phyloP scores from a whole-genome alignment of 768 basidiomycete genomes.

The Grammothele lineata region DNA sequence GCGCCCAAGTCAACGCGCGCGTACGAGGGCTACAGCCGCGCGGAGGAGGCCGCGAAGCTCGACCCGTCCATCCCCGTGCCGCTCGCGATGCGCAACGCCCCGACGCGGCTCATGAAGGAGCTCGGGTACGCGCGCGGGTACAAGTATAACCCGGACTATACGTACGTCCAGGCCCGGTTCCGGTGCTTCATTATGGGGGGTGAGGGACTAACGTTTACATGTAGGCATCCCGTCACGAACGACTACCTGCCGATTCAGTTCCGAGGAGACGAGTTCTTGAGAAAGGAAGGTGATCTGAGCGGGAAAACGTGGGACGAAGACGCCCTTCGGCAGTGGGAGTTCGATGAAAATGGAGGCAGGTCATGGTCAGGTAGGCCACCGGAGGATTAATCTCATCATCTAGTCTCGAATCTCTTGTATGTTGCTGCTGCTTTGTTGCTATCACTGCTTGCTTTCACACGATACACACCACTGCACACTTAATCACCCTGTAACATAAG shows the following conservation, averaged over 20 bases:
- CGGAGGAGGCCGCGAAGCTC: conserved; percentile 55
- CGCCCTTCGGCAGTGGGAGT: conserved; percentile 42
- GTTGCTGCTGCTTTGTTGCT: too few relatives aligned
- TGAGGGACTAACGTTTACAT: too few relatives aligned
- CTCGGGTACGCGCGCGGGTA: conserved; percentile 49
- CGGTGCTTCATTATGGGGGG: too few relatives aligned
- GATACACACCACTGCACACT: too few relatives aligned
- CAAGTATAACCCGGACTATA: conserved; percentile 44
- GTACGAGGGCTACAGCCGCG: conserved; percentile 73
- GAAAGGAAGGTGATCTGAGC: conserved; percentile 31
- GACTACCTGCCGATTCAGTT: conserved; percentile 46
- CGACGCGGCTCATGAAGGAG: conserved; percentile 54
- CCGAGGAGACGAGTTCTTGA: conserved; percentile 33
- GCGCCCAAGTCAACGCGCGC: conserved; percentile 78
- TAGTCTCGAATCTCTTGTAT: too few relatives aligned
- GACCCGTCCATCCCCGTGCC: conserved; percentile 61
- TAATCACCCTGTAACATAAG: background rate
- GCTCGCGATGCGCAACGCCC: conserved; percentile 71
- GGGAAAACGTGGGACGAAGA: conserved; percentile 49
- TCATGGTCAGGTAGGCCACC: conserved; percentile 31
- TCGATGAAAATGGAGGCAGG: conserved; percentile 34
- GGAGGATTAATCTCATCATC: background rate
- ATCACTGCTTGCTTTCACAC: too few relatives aligned
- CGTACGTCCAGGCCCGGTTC: conserved; percentile 21
- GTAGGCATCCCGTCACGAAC: conserved; percentile 49